Evolutionary conservation across 371 early-diverging fungal genomes (phyloP), one percentile per base, ranked within the genome.

Genomic region (Syncephalastrum sp.): DNA sequence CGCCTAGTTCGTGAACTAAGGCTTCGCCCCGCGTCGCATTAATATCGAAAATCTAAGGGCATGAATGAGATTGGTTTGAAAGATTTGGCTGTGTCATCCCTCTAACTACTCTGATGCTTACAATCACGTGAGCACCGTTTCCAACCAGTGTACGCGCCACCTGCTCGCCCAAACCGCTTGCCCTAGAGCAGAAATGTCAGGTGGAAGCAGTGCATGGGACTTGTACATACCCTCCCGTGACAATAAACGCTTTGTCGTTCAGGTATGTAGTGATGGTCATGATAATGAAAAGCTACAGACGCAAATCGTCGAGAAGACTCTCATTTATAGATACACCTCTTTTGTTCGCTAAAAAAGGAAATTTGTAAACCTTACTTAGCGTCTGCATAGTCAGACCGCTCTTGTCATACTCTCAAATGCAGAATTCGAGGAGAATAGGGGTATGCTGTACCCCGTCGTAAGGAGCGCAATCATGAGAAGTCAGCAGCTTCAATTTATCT

Each of bases 31-130:
- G 60, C 1, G 65, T 65, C 3, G 56, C 60, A 42, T 83, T 79
- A 57, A 85, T 60, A 61, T 85, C 85, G 56, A 85, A 64, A 5
- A 83, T 68, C 82, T 77, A 56, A 3, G 48, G 14, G 13, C n/a
- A 6, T 24, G 44, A 15, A 42, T 25, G 42, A 24, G 54, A 54
- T 51, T 23, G 24, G 3, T 21, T 42, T 13, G 21, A 29, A 45
- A 49, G 47, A 41, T 47, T 3, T 23, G 12, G n/a, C 17, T 8
- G 10, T 12, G 17, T 10, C 10, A 33, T 33, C 38, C 33, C 8
- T 33, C 38, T 33, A 10, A 33, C 38, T 33, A 2, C 10, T 33
- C 27, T 10, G 38, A 6, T 33, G 2, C 38, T 62, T 64, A 72
- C 78, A 10, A 64, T 47, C 12, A 65, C 69, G 56, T 61, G 53